A percentile compares a stretch with the other conserved stretches of the same genome.
These are phyloP conservation scores for Quercus wislizeni DNA, from an alignment of 306 rosid species.

Conservation along the genomic window DNA sequence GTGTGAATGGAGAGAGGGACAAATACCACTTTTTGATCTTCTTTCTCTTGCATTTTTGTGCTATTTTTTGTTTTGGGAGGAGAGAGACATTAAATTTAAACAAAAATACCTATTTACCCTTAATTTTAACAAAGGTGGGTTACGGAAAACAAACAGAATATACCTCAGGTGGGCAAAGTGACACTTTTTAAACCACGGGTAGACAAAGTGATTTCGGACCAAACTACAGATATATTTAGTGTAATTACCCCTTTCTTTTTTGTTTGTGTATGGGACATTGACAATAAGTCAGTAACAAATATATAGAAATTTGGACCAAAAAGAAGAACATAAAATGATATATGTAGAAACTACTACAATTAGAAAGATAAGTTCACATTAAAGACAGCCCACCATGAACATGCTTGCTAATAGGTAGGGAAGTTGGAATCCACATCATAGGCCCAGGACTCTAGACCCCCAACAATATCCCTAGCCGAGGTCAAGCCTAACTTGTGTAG, in stretches of 20 bases:
- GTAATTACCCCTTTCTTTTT: not conserved
- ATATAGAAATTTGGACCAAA: not conserved
- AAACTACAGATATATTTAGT: not conserved
- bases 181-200: too few species aligned
- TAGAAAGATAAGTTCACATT: not conserved
- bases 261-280: not conserved
- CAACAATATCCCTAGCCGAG: slow-evolving; percentile 78
- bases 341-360: not conserved
- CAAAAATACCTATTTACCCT: too few species aligned
- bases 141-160: too few species aligned
- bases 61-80: too few species aligned
- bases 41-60: too few species aligned
- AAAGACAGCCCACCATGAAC: not conserved
- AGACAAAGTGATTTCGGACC: too few species aligned
- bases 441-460: slow-evolving; percentile 86
- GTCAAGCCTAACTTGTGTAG: slow-evolving; percentile 70
- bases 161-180: too few species aligned
- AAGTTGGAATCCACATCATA: slow-evolving; percentile 68
- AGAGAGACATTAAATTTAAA: too few species aligned
- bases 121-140: too few species aligned
- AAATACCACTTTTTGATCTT: too few species aligned
- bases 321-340: not conserved
- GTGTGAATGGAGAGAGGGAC: too few species aligned
- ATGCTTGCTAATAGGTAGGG: slow-evolving; percentile 44
- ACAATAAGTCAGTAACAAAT: not conserved